Evolutionary conservation across 805 yeast genomes (phyloP), one percentile per base, ranked within the genome.

Genomic region (Starmerella potacharoeniae): DNA sequence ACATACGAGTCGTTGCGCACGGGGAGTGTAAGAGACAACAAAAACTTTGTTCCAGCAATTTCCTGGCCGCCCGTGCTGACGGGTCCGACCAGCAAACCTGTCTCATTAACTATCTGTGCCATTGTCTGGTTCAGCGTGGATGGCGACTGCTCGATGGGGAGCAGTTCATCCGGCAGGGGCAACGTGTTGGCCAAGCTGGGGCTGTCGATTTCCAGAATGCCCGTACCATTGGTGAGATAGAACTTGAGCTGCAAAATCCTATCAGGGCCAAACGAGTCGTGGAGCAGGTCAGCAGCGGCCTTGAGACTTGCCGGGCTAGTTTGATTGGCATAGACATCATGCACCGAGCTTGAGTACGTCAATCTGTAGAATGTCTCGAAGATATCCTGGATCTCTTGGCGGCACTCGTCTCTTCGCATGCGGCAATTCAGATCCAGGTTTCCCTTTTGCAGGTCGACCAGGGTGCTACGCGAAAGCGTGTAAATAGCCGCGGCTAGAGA

Each of bases 401-500:
- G 46, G 31, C 60, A 55, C 45, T 63, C 64, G 13, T 55, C 59
- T 3, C 60, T 55, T 14, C 58, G 57, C 58, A 56, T 58, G 5
- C 60, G 53, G 6, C 61, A 56, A 29, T 55, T 56, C 31, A 61
- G 45, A 40, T 63, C 65, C 31, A 63, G 54, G 33, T 62, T 64
- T 6, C 58, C 61, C 9, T 31, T 58, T 60, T 62, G 62, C 50
- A 68, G 9, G 87, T 79, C 29, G 7, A 63, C 53, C 31, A 64
- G 49, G 16, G 65, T 61, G 44, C 49, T 45, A n/a, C 61, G 51
- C 9, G 64, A 56, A 35, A 64, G 55, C 22, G 55, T 56, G 29
- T 52, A 59, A 3, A 62, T 61, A 10, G 84, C 88, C 22, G 85
- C 73, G 6, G 93, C 89, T 46, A 89, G 69, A 1, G 86, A 80